Evolutionary conservation across 108 stramenopile genomes (phyloP).

Genomic region (Mediolabrus comicus): DNA sequence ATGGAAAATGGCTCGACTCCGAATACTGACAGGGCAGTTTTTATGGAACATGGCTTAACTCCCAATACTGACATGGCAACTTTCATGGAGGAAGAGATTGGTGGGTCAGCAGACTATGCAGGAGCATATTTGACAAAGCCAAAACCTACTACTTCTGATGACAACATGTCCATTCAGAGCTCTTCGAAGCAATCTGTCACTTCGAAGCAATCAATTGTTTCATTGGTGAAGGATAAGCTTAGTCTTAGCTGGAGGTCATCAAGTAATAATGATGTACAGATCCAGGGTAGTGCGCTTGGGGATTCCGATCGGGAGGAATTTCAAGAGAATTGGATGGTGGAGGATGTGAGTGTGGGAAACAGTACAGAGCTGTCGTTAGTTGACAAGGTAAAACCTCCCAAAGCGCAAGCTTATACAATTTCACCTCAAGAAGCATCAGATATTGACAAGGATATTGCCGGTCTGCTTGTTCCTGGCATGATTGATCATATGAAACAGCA

Average conservation of each 20-base stretch:
- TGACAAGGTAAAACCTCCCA: not conserved
- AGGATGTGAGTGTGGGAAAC: conserved; percentile 6
- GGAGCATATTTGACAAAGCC: not conserved
- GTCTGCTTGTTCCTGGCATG: not conserved
- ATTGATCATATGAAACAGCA: not conserved
- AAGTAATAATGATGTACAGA: not conserved
- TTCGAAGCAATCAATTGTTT: not conserved
- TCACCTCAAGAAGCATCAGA: not conserved
- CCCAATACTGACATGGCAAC: not conserved
- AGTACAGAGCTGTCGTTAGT: conserved; percentile 8
- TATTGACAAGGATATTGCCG: not conserved
- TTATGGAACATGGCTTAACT: not conserved
- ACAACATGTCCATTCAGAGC: not conserved
- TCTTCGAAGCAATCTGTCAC: not conserved
- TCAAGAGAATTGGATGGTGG: conserved; percentile 13
- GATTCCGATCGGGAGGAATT: conserved; percentile 5
- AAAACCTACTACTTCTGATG: not conserved
- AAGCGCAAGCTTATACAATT: too few relatives aligned
- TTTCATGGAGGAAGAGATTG: not conserved
- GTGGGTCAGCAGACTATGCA: not conserved
- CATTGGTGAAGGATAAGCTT: not conserved
- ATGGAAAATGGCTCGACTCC: not conserved
- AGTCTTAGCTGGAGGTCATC: not conserved
- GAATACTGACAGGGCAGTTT: not conserved
- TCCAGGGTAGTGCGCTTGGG: not conserved